Conservation (phyloP, 1,139 yeast genomes). For the Kodamaea fungicola region DNA sequence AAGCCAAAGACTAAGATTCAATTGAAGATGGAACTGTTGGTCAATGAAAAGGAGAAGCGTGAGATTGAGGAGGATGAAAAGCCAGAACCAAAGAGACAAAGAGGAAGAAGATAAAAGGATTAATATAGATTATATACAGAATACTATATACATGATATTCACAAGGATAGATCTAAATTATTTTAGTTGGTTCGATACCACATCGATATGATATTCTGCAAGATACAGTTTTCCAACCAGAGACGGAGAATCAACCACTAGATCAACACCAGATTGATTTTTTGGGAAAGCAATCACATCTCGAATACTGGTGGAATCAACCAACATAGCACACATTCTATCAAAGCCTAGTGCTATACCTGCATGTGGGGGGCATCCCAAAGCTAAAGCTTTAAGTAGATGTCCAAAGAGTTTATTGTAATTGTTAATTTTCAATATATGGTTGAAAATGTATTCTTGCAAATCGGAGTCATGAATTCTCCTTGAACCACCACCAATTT, state of each 20-base stretch:
- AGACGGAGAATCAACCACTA: constrained; percentile 85
- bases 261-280: constrained; percentile 82
- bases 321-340: constrained; percentile 84
- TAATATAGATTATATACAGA: background rate
- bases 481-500: constrained; percentile 95
- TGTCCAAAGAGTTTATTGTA: constrained; percentile 79
- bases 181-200: background rate
- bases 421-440: constrained; percentile 52
- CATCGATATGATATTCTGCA: constrained; percentile 43
- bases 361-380: constrained; percentile 99
- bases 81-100: constrained; percentile 20
- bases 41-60: constrained; percentile 25
- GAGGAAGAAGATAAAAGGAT: constrained; percentile 21
- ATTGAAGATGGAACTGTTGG: constrained; percentile 41
- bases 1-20: constrained; percentile 40
- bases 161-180: too few species aligned
- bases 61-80: constrained; percentile 15
- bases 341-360: constrained; percentile 96
- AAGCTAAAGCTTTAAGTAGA: constrained; percentile 69
- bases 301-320: constrained; percentile 71
- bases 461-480: constrained; percentile 85
- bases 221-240: constrained; percentile 49
- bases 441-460: constrained; percentile 65
- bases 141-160: background rate
- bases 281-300: constrained; percentile 97